Evolutionary conservation across 2,329 filamentous ascomycete genomes (phyloP), one percentile per base, ranked within the genome.

Genomic region (Cladosporium sp.): DNA sequence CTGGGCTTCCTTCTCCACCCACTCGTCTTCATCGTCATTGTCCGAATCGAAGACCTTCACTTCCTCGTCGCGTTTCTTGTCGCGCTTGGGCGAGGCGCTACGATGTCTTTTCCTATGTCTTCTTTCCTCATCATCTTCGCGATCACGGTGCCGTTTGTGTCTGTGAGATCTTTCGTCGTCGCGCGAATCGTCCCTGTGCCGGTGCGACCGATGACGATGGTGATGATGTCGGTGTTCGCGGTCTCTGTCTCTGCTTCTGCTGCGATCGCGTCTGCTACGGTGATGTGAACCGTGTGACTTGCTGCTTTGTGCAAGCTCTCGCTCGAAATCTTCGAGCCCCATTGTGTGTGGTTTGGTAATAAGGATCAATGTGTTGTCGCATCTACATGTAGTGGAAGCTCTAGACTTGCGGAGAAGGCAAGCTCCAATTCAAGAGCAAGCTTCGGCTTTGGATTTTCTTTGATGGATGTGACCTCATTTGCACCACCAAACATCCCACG

Each of bases 251-350:
- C 53, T 40, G 45, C 57, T 55, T 15, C 51, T 50, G 27, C 41
- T 53, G 8, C 42, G 41, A 27, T 52, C 50, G 36, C 50, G 50
- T 13, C 41, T 38, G 24, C 47, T 43, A 27, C 43, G 50, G 19
- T 27, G 34, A 11, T 47, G 52, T 7, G 47, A 36, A 45, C 40
- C 53, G 76, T 83, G 52, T 15, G 43, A 11, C 51, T 43, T 54
- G 76, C 83, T 85, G 57, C 81, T 83, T 39, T 83, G 79, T 1
- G 84, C 86, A 11, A 95, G 76, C 20, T 83, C 75, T 65, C 85
- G 88, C 68, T 95, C 89, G 53, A 95, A 95, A 52, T 91, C 88
- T 58, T 83, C 80, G 52, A 84, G 65, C 4, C 77, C 76, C 81
- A 83, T 84, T 22, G 44, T 50, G 18, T 19, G 7, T 6, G 34